Evolutionary conservation across 1,284 basidiomycete species (phyloP).

Genomic region (Leccinum pseudoinsigne): DNA sequence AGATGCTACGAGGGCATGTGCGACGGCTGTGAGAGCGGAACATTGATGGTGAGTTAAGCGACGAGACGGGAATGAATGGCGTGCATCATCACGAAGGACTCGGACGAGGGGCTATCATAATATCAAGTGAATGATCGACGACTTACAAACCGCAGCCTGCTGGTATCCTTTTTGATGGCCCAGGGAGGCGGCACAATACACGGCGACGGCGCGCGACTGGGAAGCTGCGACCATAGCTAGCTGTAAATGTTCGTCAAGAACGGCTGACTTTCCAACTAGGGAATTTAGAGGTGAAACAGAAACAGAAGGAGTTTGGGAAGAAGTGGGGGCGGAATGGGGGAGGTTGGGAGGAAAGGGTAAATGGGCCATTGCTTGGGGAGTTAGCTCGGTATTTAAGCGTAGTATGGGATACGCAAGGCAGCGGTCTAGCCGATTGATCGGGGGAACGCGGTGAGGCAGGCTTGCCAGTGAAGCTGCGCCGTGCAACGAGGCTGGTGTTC

Average conservation of each 20-base stretch:
- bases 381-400: constrained; percentile 31
- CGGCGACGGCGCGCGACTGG: constrained; percentile 54
- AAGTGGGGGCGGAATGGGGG: constrained; percentile 1
- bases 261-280: not conserved
- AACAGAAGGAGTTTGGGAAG: not conserved
- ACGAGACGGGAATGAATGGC: not conserved
- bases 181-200: constrained; percentile 78
- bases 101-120: not conserved
- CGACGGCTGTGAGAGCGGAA: constrained; percentile 54
- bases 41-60: constrained; percentile 3
- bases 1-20: constrained; percentile 66
- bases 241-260: constrained; percentile 16
- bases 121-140: constrained; percentile 4
- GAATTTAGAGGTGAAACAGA: not conserved
- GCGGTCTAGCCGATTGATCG: constrained; percentile 7
- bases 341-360: constrained; percentile 7
- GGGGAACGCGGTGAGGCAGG: constrained; percentile 12
- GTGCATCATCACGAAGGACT: constrained; percentile 1
- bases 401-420: constrained; percentile 14
- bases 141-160: constrained; percentile 70
- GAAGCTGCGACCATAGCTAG: constrained; percentile 33
- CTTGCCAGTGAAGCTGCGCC: constrained; percentile 5
- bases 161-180: constrained; percentile 64
- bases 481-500: constrained; percentile 25
- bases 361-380: constrained; percentile 13